Conservation (phyloP, 2,329 filamentous ascomycete genomes). For the Venturia effusa region DNA sequence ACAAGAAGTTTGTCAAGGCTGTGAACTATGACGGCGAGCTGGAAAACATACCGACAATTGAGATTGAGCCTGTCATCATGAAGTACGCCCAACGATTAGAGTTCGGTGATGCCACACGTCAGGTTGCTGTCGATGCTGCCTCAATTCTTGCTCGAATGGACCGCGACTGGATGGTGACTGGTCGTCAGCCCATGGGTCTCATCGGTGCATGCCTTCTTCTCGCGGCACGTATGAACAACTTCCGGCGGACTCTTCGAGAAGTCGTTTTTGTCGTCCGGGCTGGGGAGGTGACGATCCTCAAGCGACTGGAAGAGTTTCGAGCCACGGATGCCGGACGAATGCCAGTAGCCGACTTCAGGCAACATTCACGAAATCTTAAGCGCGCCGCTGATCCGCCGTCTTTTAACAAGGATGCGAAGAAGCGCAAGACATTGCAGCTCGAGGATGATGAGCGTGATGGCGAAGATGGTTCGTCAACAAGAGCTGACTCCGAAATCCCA, state of each 20-base stretch:
- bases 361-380: constrained; percentile 56
- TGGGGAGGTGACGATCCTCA: constrained; percentile 83
- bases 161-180: constrained; percentile 93
- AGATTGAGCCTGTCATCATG: constrained; percentile 82
- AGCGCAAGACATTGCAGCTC: constrained; percentile 20
- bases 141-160: constrained; percentile 88
- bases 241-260: constrained; percentile 80
- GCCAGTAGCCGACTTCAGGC: constrained; percentile 77
- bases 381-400: constrained; percentile 73
- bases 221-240: constrained; percentile 97
- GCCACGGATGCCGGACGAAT: constrained; percentile 73
- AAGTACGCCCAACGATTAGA: constrained; percentile 87
- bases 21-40: constrained; percentile 51
- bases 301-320: constrained; percentile 85
- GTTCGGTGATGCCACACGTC: constrained; percentile 70
- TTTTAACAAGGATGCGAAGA: constrained; percentile 49
- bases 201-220: constrained; percentile 91
- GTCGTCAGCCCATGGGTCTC: constrained; percentile 83
- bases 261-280: constrained; percentile 98
- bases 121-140: constrained; percentile 79
- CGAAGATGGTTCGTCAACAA: constrained; percentile 17
- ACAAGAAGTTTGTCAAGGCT: constrained; percentile 66
- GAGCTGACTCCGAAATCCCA: constrained; percentile 3
- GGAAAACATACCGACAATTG: constrained; percentile 43
- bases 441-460: constrained; percentile 17